phyloP scores from a whole-genome alignment of 1,284 basidiomycete genomes.

The Moniliophthora roreri region DNA sequence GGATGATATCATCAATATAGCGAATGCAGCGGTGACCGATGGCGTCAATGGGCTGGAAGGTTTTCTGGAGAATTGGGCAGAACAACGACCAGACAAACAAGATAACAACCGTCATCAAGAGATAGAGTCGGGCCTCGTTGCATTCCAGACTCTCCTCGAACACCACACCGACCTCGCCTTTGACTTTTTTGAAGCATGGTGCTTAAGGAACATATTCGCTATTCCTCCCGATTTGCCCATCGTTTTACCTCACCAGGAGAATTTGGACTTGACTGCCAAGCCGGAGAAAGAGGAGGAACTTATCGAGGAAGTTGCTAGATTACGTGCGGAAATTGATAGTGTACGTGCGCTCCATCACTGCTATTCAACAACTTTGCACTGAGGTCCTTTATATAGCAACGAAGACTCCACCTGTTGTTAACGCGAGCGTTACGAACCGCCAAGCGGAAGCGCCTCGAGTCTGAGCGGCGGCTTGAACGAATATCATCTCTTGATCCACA shows the following conservation, averaged over 20 bases:
- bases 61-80: constrained; percentile 69
- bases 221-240: constrained; percentile 63
- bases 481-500: constrained; percentile 45
- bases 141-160: constrained; percentile 76
- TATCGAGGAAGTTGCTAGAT: constrained; percentile 59
- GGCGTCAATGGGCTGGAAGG: constrained; percentile 74
- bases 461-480: constrained; percentile 41
- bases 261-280: constrained; percentile 50
- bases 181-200: constrained; percentile 81
- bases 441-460: constrained; percentile 38
- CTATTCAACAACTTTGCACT: constrained; percentile 4
- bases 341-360: constrained; percentile 37
- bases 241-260: constrained; percentile 67
- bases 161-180: constrained; percentile 79
- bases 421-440: constrained; percentile 48
- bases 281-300: constrained; percentile 55
- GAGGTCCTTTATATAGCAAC: constrained; percentile 51
- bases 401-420: constrained; percentile 54
- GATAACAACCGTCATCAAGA: constrained; percentile 61
- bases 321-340: constrained; percentile 57
- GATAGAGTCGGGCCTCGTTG: constrained; percentile 70
- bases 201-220: constrained; percentile 73
- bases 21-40: constrained; percentile 66
- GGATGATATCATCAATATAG: constrained; percentile 67
- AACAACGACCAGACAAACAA: constrained; percentile 45